phyloP scores from a whole-genome alignment of 2,329 filamentous ascomycete species.

The Cytospora piceicola region DNA sequence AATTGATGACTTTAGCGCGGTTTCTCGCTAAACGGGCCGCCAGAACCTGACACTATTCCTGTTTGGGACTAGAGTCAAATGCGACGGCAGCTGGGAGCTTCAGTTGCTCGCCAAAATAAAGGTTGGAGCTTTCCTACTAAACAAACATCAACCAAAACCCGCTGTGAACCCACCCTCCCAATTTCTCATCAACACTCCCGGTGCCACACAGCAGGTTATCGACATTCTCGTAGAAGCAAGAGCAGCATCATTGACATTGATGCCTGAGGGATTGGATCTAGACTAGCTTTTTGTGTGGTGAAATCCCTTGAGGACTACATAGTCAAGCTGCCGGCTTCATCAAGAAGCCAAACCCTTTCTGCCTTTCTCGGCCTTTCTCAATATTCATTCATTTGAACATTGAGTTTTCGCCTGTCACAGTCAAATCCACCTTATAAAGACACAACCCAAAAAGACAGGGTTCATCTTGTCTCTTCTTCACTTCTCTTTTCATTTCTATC shows the following conservation, averaged over 20 bases:
- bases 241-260: constrained; percentile 4
- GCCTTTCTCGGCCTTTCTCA: constrained; percentile 10
- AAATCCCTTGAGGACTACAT: constrained; percentile 11
- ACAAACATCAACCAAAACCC: constrained; percentile 16
- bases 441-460: constrained; percentile 3
- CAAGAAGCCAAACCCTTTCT: constrained; percentile 2
- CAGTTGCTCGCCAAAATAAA: constrained; percentile 14
- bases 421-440: constrained; percentile 1
- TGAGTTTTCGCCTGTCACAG: neutral
- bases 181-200: constrained; percentile 13
- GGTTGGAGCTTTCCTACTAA: constrained; percentile 4
- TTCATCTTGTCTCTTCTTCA: neutral
- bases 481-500: neutral
- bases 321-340: constrained; percentile 17
- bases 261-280: constrained; percentile 15
- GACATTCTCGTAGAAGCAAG: constrained; percentile 23
- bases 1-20: neutral
- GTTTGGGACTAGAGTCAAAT: constrained; percentile 3
- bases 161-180: constrained; percentile 16
- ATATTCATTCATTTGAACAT: constrained; percentile 3
- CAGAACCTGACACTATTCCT: neutral
- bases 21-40: neutral
- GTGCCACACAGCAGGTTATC: neutral
- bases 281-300: constrained; percentile 14
- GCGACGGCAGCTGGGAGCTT: constrained; percentile 15